Percentiles rank a stretch among this genome's conserved stretches.
Evolutionary conservation across 2,329 filamentous ascomycete species (phyloP).

Genomic region (Hawksworthiomyces lignivorus): DNA sequence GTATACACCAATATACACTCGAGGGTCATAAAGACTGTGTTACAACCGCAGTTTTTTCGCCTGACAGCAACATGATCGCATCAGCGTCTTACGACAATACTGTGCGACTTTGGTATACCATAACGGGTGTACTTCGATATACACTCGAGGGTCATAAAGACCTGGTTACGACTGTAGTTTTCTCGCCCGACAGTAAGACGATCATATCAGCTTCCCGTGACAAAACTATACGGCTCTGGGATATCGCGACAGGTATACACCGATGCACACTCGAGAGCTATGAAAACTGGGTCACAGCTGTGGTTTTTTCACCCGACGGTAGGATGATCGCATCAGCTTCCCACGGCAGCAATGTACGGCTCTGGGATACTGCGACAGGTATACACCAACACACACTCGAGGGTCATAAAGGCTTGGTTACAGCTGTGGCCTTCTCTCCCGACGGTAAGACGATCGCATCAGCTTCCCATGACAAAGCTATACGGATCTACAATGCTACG

Average conservation of each 20-base stretch:
- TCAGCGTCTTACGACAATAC: too few species aligned
- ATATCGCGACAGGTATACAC: background rate
- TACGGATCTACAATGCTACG: background rate
- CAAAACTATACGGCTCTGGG: background rate
- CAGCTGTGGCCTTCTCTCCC: background rate
- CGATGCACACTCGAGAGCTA: too few species aligned
- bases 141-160: too few species aligned
- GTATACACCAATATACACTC: too few species aligned
- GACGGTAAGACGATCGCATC: background rate
- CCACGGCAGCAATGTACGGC: background rate
- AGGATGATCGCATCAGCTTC: background rate
- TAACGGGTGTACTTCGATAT: too few species aligned
- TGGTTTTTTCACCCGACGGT: background rate
- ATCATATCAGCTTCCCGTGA: background rate
- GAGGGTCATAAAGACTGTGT: too few species aligned
- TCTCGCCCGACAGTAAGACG: background rate
- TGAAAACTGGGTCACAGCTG: too few species aligned
- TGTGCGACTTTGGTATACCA: too few species aligned
- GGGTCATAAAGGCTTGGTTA: background rate
- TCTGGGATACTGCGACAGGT: conserved; percentile 3
- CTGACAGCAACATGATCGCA: too few species aligned
- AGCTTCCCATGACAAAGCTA: background rate
- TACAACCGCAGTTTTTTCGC: too few species aligned
- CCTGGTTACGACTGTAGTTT: too few species aligned
- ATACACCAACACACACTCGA: background rate